Percentiles rank a stretch among this genome's conserved stretches.
Evolutionary conservation across 2,329 filamentous ascomycete species (phyloP).

Genomic region (Fusarium sp.): DNA sequence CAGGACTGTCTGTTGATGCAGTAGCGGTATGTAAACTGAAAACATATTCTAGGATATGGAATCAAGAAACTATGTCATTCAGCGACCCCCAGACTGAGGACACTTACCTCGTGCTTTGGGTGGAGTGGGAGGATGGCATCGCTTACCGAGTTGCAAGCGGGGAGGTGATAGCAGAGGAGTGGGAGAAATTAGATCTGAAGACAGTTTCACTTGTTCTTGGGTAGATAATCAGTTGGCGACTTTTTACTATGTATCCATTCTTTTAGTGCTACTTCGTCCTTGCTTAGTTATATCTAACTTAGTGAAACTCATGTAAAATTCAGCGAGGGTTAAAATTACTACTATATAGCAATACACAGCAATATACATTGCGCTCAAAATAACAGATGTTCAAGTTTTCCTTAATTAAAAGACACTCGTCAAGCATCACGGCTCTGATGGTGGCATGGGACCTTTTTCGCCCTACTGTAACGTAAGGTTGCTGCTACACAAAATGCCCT

Average conservation of each 20-base stretch:
- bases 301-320: too few species aligned
- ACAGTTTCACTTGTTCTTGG: background rate
- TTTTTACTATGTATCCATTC: too few species aligned
- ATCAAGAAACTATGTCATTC: too few species aligned
- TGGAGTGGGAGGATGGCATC: background rate
- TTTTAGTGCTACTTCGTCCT: too few species aligned
- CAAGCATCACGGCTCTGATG: background rate
- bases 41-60: background rate
- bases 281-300: too few species aligned
- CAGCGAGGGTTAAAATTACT: accelerated
- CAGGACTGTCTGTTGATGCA: background rate
- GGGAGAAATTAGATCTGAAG: background rate
- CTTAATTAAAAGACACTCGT: background rate
- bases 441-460: background rate
- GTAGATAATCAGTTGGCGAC: background rate
- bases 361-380: background rate
- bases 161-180: background rate
- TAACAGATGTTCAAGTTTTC: accelerated
- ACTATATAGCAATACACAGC: accelerated
- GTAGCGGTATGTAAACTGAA: background rate
- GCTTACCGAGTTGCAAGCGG: background rate
- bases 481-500: background rate
- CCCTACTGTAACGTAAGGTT: background rate
- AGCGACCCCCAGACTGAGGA: background rate
- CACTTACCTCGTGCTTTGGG: background rate